Evolutionary conservation across 225 moss, liverwort and hornwort species (phyloP), one percentile per base, ranked within the genome.

Genomic region (Pleurozium schreberi): DNA sequence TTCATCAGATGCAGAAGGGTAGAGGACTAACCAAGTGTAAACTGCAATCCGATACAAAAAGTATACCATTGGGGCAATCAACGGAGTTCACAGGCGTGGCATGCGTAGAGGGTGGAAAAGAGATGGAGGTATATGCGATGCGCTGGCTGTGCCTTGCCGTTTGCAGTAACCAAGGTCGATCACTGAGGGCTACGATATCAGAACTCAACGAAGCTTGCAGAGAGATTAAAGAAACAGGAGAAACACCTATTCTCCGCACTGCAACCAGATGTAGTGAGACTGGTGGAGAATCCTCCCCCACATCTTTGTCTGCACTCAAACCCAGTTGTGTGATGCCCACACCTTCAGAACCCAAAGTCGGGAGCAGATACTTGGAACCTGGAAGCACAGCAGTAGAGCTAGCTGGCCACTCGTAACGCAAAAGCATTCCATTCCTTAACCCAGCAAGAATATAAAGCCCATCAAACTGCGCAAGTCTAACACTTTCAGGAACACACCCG

Each of bases 31-130:
- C 98, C 96, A 99, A 93, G 92, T 99, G 96, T 88, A 99, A 94
- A 89, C 99, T 96, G 96, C 99, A 97, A 92, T 99, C 99, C 60
- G 96, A 97, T 88, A 97, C 97, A 84, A 99, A 99, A 65, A 99
- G 94, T 86, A 99, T 94, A 65, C 99, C 99, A 89, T 97, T 93
- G 55, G 96, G 96, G 84, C 99, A 99, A 83, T 99, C 96, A 36
- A 92, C 85, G 52, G 92, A 94, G 89, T 95, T 96, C 80, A 99
- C 99, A 53, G 99, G 96, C 83, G 97, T 95, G 84, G 96, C 99
- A 93, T 96, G 94, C 50, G 97, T 97, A 84, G 96, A 97, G 9
- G 95, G 94, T 88, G 95, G 97, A 85, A 99, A 96, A 61, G 99
- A 96, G 85, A 99, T 97, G 55, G 99, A 97, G 79, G 93, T 97